Evolutionary conservation across 2,329 filamentous ascomycete genomes (phyloP).

Genomic region (Trichoderma arundinaceum): DNA sequence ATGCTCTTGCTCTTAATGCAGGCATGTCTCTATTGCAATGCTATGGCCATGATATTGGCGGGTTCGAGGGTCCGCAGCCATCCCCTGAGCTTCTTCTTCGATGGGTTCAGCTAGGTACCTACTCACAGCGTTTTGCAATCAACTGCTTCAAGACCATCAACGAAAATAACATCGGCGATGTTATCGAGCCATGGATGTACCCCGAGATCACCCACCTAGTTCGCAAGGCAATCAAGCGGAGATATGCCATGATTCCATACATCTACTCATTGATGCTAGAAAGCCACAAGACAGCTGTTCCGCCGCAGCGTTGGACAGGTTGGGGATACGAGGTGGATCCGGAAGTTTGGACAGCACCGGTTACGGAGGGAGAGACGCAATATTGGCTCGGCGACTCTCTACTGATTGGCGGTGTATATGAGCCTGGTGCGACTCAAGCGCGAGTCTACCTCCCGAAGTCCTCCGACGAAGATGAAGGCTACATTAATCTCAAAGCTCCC

Average conservation of each 20-base stretch:
- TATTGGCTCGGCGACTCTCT: slow-evolving; percentile 74
- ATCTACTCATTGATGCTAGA: slow-evolving; percentile 69
- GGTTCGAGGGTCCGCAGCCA: slow-evolving; percentile 76
- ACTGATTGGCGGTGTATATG: slow-evolving; percentile 71
- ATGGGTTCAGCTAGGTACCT: slow-evolving; percentile 74
- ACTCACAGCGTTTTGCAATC: slow-evolving; percentile 74
- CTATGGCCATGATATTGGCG: slow-evolving; percentile 76
- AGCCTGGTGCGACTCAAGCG: slow-evolving; percentile 59
- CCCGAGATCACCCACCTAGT: slow-evolving; percentile 67
- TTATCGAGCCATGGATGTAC: slow-evolving; percentile 82
- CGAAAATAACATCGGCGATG: slow-evolving; percentile 71
- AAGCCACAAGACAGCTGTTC: slow-evolving; percentile 64
- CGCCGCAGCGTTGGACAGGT: slow-evolving; percentile 73
- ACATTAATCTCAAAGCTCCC: slow-evolving; percentile 66
- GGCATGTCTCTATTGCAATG: slow-evolving; percentile 72
- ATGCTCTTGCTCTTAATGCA: slow-evolving; percentile 70
- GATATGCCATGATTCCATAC: slow-evolving; percentile 75
- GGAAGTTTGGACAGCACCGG: slow-evolving; percentile 65
- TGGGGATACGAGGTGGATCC: slow-evolving; percentile 73
- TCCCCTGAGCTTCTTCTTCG: slow-evolving; percentile 72
- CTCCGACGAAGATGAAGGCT: slow-evolving; percentile 64
- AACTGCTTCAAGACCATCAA: slow-evolving; percentile 77
- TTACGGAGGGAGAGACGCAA: slow-evolving; percentile 70
- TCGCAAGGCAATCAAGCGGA: slow-evolving; percentile 68
- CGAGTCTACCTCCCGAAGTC: slow-evolving; percentile 65